Conservation (phyloP, 2,329 filamentous ascomycete genomes). For the Fusarium coicis region DNA sequence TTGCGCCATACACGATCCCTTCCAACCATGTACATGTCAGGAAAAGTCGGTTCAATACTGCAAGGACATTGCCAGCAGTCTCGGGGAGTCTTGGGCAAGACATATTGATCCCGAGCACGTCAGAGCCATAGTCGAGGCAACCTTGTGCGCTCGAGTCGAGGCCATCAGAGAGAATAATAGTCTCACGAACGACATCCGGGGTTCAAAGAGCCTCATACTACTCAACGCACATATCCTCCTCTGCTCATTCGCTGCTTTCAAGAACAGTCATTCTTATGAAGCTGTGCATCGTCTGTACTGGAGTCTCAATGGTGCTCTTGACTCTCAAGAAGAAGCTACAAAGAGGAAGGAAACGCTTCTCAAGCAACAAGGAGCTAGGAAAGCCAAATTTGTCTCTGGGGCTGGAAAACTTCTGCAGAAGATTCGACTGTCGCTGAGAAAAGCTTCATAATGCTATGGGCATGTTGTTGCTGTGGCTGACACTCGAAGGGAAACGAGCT, state of each 20-base stretch:
- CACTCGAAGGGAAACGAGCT: too few species aligned
- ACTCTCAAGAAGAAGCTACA: not conserved
- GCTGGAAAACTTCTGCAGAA: not conserved
- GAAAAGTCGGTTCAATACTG: not conserved
- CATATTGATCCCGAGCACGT: not conserved
- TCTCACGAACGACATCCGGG: not conserved
- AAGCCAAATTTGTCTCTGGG: too few species aligned
- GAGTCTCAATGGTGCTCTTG: not conserved
- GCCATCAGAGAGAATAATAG: not conserved
- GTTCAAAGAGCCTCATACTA: not conserved
- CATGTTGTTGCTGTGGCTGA: not conserved
- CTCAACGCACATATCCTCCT: not conserved
- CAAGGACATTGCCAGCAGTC: not conserved
- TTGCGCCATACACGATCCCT: not conserved
- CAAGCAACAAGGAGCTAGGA: not conserved
- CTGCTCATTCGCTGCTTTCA: not conserved
- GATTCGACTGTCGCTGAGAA: not conserved
- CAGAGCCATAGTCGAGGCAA: not conserved
- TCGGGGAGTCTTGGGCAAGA: not conserved
- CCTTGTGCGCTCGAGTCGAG: not conserved
- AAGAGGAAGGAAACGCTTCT: not conserved
- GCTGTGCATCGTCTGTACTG: not conserved
- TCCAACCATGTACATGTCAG: too few species aligned
- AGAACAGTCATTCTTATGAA: not conserved
- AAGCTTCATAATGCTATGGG: not conserved